Conservation (phyloP, 2,329 filamentous ascomycete species). For the Macrophomina phaseolina region DNA sequence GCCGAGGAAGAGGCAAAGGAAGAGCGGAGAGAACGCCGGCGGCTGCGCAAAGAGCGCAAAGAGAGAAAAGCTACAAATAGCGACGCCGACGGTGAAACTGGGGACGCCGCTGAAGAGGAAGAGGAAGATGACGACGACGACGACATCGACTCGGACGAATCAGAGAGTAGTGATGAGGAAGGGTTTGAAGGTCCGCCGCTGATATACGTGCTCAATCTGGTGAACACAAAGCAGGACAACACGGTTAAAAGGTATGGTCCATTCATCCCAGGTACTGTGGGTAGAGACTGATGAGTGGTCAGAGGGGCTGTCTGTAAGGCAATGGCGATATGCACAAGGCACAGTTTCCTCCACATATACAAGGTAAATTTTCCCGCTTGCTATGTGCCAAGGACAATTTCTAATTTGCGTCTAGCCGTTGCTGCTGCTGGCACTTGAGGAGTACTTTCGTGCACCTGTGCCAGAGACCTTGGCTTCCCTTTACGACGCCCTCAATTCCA, state of each 20-base stretch:
- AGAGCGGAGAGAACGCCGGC: conserved; percentile 63
- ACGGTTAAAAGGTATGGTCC: conserved; percentile 72
- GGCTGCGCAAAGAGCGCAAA: conserved; percentile 55
- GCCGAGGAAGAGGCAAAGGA: conserved; percentile 74
- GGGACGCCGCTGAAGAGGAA: conserved; percentile 52
- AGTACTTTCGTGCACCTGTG: conserved; percentile 93
- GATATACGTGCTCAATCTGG: conserved; percentile 95
- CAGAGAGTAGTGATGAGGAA: conserved; percentile 58
- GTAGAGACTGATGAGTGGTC: conserved; percentile 11
- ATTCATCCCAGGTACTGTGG: conserved; percentile 28
- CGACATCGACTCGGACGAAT: conserved; percentile 58
- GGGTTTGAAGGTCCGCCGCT: conserved; percentile 82
- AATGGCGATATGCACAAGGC: conserved; percentile 97
- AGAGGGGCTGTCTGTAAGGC: conserved; percentile 95
- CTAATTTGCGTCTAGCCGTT: conserved; percentile 66
- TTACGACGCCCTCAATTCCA: conserved; percentile 91
- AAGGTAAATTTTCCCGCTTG: conserved; percentile 64
- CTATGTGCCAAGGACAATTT: conserved; percentile 23
- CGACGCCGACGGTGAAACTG: conserved; percentile 51
- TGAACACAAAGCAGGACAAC: conserved; percentile 97
- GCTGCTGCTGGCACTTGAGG: conserved; percentile 86
- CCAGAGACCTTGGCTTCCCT: conserved; percentile 86
- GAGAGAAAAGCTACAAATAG: conserved; percentile 49
- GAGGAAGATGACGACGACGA: conserved; percentile 57
- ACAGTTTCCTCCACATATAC: conserved; percentile 98